Percentiles rank a stretch among this genome's conserved stretches.
Conservation (phyloP, 192 early-diverging fungal species). For the Helicostylum pulchrum region DNA sequence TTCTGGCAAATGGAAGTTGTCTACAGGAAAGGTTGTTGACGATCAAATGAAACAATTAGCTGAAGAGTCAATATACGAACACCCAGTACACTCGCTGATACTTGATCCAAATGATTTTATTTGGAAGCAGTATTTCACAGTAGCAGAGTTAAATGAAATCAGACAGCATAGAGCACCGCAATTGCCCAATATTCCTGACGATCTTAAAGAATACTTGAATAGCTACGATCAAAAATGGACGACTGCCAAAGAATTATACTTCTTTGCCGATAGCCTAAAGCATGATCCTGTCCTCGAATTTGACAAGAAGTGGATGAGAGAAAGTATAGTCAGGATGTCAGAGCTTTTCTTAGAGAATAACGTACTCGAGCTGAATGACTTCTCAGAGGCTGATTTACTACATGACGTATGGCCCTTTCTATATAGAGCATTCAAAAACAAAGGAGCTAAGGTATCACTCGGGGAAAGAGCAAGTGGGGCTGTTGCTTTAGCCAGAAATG, state of each 20-base stretch:
- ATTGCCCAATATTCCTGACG: neutral
- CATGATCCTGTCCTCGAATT: constrained; percentile 3
- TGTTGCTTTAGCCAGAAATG: constrained; percentile 12
- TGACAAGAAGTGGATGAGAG: constrained; percentile 12
- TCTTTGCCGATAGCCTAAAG: neutral
- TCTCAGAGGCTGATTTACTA: constrained; percentile 1
- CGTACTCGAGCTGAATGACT: neutral
- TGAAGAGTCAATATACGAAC: neutral
- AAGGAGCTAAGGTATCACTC: neutral
- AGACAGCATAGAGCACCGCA: neutral
- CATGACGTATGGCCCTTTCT: constrained; percentile 9
- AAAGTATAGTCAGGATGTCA: constrained; percentile 1
- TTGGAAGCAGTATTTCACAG: neutral
- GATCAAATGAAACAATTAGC: neutral
- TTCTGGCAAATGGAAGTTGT: neutral
- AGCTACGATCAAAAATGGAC: constrained; percentile 8
- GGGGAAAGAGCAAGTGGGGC: constrained; percentile 5
- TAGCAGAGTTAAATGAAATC: neutral
- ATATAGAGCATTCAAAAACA: constrained; percentile 1
- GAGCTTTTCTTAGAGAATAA: neutral
- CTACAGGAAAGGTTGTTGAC: neutral
- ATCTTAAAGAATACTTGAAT: neutral
- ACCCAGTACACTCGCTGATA: neutral
- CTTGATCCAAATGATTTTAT: neutral
- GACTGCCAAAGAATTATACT: neutral